These are phyloP conservation scores for Malassezia obtusa DNA, from an alignment of 1,284 basidiomycete genomes.

Conservation along the genomic window DNA sequence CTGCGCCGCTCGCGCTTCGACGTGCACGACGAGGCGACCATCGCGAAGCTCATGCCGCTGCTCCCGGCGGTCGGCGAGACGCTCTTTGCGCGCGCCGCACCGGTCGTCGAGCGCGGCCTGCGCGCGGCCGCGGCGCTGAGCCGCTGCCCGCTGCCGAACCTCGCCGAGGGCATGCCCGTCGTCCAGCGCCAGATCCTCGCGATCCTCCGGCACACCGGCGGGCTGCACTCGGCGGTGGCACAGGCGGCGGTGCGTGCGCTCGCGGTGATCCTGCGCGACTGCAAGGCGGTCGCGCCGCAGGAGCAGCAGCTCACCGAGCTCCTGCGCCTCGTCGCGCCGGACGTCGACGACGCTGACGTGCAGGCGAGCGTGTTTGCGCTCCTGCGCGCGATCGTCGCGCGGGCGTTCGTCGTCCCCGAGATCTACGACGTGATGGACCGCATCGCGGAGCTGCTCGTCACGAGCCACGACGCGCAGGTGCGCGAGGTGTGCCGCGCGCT, in stretches of 20 bases:
- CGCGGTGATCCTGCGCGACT: slow-evolving; percentile 65
- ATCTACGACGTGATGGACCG: slow-evolving; percentile 96
- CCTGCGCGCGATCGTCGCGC: slow-evolving; percentile 79
- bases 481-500: slow-evolving; percentile 83
- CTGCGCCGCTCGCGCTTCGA: slow-evolving; percentile 77
- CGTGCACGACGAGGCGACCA: slow-evolving; percentile 62
- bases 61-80: slow-evolving; percentile 82
- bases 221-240: slow-evolving; percentile 76
- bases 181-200: slow-evolving; percentile 76
- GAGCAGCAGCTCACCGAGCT: slow-evolving; percentile 82
- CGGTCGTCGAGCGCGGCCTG: slow-evolving; percentile 70
- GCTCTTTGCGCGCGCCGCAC: slow-evolving; percentile 71
- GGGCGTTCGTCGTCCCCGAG: slow-evolving; percentile 87
- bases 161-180: slow-evolving; percentile 69
- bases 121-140: slow-evolving; percentile 72
- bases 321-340: slow-evolving; percentile 72
- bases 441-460: slow-evolving; percentile 87
- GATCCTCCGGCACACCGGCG: slow-evolving; percentile 73
- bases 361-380: slow-evolving; percentile 80
- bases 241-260: slow-evolving; percentile 82
- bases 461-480: slow-evolving; percentile 78
- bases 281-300: slow-evolving; percentile 59
- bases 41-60: slow-evolving; percentile 74
- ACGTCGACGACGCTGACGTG: slow-evolving; percentile 78
- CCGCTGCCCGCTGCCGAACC: slow-evolving; percentile 70